Conservation (phyloP, 495 filamentous ascomycete genomes). For the Penicillium daleae region DNA sequence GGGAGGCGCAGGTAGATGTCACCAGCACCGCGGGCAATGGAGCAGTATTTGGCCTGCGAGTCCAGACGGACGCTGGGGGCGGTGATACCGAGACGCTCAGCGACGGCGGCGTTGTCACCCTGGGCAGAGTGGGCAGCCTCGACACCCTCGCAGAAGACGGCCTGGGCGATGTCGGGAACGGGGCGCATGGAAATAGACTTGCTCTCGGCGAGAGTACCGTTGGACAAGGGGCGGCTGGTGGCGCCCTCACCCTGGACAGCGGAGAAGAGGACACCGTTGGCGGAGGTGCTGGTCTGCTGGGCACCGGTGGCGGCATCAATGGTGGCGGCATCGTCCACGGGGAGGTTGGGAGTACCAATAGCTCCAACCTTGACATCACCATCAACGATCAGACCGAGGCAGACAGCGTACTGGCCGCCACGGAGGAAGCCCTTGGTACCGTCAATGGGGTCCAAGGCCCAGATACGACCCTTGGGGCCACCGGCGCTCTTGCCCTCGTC, state of each 20-base stretch:
- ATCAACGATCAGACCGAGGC: slow-evolving; percentile 86
- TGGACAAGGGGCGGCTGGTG: slow-evolving; percentile 68
- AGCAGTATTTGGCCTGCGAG: slow-evolving; percentile 96
- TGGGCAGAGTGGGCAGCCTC: slow-evolving; percentile 90
- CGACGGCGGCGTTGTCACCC: slow-evolving; percentile 82
- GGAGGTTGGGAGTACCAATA: slow-evolving; percentile 92
- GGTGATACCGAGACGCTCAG: slow-evolving; percentile 81
- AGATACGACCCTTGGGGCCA: slow-evolving; percentile 81
- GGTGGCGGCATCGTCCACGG: slow-evolving; percentile 73
- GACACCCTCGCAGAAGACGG: slow-evolving; percentile 93
- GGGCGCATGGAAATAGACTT: slow-evolving; percentile 76
- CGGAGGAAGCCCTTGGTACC: slow-evolving; percentile 96
- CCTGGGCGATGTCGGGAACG: slow-evolving; percentile 71
- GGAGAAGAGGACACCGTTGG: slow-evolving; percentile 82
- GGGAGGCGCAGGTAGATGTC: slow-evolving; percentile 93
- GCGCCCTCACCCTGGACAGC: slow-evolving; percentile 78
- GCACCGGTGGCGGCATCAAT: slow-evolving; percentile 68
- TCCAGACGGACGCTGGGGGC: slow-evolving; percentile 88
- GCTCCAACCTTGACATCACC: slow-evolving; percentile 95
- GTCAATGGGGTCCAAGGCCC: slow-evolving; percentile 97
- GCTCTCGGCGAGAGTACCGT: slow-evolving; percentile 58
- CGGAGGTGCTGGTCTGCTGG: slow-evolving; percentile 66
- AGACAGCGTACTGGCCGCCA: slow-evolving; percentile 97
- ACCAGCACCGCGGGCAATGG: slow-evolving; percentile 91
- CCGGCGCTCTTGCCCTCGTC: slow-evolving; percentile 82